Conservation (phyloP, 2,329 filamentous ascomycete genomes). For the Chalara sp. region DNA sequence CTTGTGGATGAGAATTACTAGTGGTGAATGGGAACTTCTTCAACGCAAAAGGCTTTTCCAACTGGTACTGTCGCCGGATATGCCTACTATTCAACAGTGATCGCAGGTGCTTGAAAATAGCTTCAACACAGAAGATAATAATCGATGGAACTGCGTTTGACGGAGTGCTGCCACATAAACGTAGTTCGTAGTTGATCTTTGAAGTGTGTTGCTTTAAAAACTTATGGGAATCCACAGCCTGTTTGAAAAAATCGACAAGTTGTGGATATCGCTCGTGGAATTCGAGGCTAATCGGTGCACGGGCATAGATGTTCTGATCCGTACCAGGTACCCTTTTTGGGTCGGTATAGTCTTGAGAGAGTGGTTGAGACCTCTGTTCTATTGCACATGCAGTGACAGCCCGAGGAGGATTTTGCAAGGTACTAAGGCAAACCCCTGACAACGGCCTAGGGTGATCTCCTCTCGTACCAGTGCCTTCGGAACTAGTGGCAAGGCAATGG, state of each 20-base stretch:
- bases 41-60: background rate
- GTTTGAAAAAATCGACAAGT: conserved; percentile 6
- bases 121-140: background rate
- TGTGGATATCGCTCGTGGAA: conserved; percentile 3
- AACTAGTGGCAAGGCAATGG: background rate
- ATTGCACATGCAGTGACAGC: background rate
- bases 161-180: background rate
- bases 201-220: conserved; percentile 1
- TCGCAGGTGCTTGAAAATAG: conserved; percentile 4
- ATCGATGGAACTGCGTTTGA: background rate
- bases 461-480: background rate
- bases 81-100: conserved; percentile 3
- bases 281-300: conserved; percentile 1
- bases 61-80: conserved; percentile 1
- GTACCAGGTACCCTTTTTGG: background rate
- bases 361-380: background rate
- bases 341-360: background rate
- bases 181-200: conserved; percentile 4
- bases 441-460: background rate
- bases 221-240: conserved; percentile 2
- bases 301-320: conserved; percentile 1
- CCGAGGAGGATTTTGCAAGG: background rate
- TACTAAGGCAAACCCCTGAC: background rate
- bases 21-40: background rate
- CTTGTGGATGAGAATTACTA: background rate